A percentile compares a stretch with the other conserved stretches of the same genome.
These are phyloP conservation scores for Kwoniella pini DNA, from an alignment of 768 basidiomycete genomes.

Conservation along the genomic window DNA sequence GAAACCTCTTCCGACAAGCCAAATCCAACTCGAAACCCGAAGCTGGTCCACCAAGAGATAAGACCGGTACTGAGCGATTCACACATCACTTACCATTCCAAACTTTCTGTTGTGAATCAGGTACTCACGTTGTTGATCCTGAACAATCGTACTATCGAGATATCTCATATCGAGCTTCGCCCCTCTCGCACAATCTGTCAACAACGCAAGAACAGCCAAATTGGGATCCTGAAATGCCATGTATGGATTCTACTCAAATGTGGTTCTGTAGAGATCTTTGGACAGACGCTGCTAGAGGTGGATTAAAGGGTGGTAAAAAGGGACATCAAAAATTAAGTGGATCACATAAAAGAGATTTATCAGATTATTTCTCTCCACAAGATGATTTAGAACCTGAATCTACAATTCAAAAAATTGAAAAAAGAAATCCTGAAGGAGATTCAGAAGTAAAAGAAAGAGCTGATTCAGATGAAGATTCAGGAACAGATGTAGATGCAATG, in stretches of 20 bases:
- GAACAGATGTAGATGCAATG: constrained; percentile 53
- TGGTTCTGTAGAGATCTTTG: constrained; percentile 99
- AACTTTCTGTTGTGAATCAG: constrained; percentile 97
- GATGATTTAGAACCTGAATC: constrained; percentile 1
- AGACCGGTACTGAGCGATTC: constrained; percentile 76
- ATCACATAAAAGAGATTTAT: constrained; percentile 38
- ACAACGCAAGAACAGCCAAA: constrained; percentile 62
- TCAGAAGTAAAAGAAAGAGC: neutral
- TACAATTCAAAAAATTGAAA: neutral
- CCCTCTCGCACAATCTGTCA: constrained; percentile 73
- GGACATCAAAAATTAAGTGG: constrained; percentile 36
- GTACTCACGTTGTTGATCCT: constrained; percentile 95
- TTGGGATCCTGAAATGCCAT: constrained; percentile 76
- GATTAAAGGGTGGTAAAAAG: constrained; percentile 55
- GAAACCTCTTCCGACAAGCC: constrained; percentile 96
- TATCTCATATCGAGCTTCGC: constrained; percentile 78
- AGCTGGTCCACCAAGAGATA: constrained; percentile 88
- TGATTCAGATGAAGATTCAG: constrained; percentile 47
- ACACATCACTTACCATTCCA: constrained; percentile 94
- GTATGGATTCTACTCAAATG: constrained; percentile 93
- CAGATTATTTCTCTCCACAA: constrained; percentile 1
- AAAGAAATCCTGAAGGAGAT: neutral
- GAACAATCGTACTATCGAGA: constrained; percentile 92
- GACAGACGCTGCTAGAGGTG: constrained; percentile 80
- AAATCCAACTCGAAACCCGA: constrained; percentile 88